These are phyloP conservation scores for Phytophthora europaea DNA, from an alignment of 352 stramenopile species.

Conservation along the genomic window DNA sequence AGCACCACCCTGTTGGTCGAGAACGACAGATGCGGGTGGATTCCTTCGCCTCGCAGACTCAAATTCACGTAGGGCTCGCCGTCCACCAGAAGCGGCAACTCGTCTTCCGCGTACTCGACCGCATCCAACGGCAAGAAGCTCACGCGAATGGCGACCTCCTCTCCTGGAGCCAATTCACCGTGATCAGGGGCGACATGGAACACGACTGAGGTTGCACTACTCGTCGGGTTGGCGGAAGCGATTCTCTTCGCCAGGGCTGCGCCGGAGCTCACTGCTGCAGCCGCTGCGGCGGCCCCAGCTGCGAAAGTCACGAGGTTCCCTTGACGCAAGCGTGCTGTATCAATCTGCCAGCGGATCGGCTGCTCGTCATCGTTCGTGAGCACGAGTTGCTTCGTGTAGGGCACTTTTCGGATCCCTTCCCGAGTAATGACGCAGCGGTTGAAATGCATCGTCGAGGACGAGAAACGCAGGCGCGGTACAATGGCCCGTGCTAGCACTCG, in stretches of 20 bases:
- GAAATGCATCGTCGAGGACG: conserved; percentile 82
- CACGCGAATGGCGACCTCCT: conserved; percentile 82
- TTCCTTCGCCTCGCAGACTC: conserved; percentile 81
- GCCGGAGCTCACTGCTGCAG: conserved; percentile 4
- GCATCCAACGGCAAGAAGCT: conserved; percentile 89
- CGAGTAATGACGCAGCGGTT: conserved; percentile 85
- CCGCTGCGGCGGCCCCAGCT: conserved; percentile 26
- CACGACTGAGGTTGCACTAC: conserved; percentile 54
- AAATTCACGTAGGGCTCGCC: conserved; percentile 88
- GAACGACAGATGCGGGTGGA: conserved; percentile 95
- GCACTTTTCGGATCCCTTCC: conserved; percentile 87
- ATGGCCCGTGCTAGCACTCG: conserved; percentile 66
- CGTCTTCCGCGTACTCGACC: conserved; percentile 79
- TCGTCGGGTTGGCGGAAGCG: conserved; percentile 33
- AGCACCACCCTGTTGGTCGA: conserved; percentile 86
- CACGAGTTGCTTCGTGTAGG: conserved; percentile 84
- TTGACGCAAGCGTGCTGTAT: conserved; percentile 47
- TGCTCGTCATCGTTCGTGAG: conserved; percentile 80
- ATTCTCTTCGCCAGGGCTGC: conserved; percentile 37
- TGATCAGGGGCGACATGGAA: conserved; percentile 87
- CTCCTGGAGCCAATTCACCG: conserved; percentile 82
- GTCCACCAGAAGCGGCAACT: conserved; percentile 79
- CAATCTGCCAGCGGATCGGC: conserved; percentile 84
- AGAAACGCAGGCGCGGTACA: conserved; percentile 76
- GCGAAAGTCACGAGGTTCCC: conserved; percentile 39